Conservation (phyloP, 1,139 yeast genomes). For the Candida neerlandica region DNA sequence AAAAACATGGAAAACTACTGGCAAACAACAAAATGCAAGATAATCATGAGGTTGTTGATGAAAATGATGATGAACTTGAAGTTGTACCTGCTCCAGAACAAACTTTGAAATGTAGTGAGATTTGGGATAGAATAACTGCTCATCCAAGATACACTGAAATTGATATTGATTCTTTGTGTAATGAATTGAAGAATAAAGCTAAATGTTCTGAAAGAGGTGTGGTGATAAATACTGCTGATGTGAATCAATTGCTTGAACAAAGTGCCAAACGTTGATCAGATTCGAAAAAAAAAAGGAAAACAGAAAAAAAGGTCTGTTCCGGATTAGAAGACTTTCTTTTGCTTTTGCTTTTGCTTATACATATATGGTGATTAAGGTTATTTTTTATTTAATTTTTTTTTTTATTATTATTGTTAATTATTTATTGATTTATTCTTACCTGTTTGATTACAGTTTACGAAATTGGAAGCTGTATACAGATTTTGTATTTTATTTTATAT, state of each 20-base stretch:
- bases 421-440: background rate
- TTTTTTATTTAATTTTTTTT: background rate
- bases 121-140: constrained; percentile 93
- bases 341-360: background rate
- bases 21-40: background rate
- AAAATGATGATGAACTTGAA: constrained; percentile 26
- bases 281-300: too few relatives aligned
- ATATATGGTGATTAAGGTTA: background rate
- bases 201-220: constrained; percentile 93
- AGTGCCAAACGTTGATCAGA: constrained; percentile 23
- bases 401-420: constrained; percentile 1
- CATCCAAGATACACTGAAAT: constrained; percentile 93
- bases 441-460: background rate
- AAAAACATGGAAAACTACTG: constrained; percentile 17
- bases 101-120: constrained; percentile 70
- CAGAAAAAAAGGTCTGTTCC: background rate
- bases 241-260: constrained; percentile 60
- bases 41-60: constrained; percentile 13
- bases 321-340: background rate
- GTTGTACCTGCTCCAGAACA: constrained; percentile 42
- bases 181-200: constrained; percentile 88
- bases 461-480: background rate
- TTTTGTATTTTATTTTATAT: background rate
- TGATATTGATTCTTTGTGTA: constrained; percentile 91
- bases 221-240: constrained; percentile 78